Evolutionary conservation across 2,329 filamentous ascomycete species (phyloP), one percentile per base, ranked within the genome.

Genomic region (Karstenula rhodostoma): DNA sequence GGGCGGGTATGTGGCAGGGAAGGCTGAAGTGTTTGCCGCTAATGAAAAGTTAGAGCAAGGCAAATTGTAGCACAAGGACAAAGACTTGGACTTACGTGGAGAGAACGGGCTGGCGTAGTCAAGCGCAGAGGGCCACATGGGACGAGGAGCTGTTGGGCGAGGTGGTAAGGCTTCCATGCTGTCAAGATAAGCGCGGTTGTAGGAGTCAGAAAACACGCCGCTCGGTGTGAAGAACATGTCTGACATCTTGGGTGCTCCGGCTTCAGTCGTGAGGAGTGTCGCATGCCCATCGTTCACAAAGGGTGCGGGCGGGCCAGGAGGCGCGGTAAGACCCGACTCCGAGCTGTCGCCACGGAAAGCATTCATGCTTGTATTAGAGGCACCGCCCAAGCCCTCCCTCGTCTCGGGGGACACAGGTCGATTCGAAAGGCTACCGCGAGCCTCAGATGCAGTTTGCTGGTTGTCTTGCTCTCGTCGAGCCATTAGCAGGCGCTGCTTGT

Each of bases 151-250:
- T 50, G 64, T 48, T 15, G 64, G 62, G 10, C 67, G 67, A 44
- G 69, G 67, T 15, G 68, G 67, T 4, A 69, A 57, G 46, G 66
- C 60, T 17, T 63, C 61, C 32, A 50, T 44, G 32, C 19, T 42
- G 35, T 43, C 52, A 25, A 59, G 55, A 9, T 17, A 51, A 13
- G 43, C 6, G 19, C 48, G 22, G 1, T 42, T 29, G 19, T 53
- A 51, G 9, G 49, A 37, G 3, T 53, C 50, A 12, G 53, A 55
- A 27, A 61, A 58, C 27, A 57, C 49, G 17, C 43, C 35, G 15
- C 27, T 46, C 3, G 37, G 10, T 35, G 23, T 15, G 37, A 48
- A 46, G 25, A 10, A 44, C 3, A 32, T 44, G 17, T 47, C 56
- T 46, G 56, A 29, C 12, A 52, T 17, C 50, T 54, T 58, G 1